Base-by-base conservation (phyloP, 2,329 filamentous ascomycete genomes). In the Sordariomycetes sp. region DNA sequence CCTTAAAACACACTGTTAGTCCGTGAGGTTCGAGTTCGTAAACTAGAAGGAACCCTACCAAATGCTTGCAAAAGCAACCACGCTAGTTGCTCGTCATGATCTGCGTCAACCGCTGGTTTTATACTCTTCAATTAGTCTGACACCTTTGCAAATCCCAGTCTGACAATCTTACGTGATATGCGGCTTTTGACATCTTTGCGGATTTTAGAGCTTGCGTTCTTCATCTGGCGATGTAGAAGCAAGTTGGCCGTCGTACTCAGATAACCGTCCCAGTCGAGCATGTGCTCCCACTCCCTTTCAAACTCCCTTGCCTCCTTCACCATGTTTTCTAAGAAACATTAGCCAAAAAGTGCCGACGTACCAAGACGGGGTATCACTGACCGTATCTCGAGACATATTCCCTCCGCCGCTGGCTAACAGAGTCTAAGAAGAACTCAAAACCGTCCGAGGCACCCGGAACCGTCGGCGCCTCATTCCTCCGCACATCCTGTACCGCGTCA, bases 11-110 rank as follows among this genome's bases (percentile, higher is more conserved):
- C 15, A 42, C 12, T 42, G 36, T 42, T 42, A 42, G 3, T 15
- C 3, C 12, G 10, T 4, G 15, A 42, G 15, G 12, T 42, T 10
- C 15, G 36, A 3, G 17, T 7, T 3, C 36, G 8, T 32, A 42
- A 4, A 42, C 4, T 2, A 42, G 36, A 12, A 42, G 15, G 17
- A n/a, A 15, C 5, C 36, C 12, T 42, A 57, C 55, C 55, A 2
- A 48, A 25, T n/a, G 48, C 32, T 52, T 70, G 69, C 0, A 70
- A 62, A 1, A 71, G 61, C 58, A 68, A 63, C 4, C 65, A 63
- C 2, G 66, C 67, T 4, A 22, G 58, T 20, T 64, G 61, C 17
- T 59, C 42, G 7, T 55, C 5, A 60, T 52, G 1, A 62, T 57
- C 4, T 58, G 60, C 12, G 48, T 39, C 24, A 15, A 55, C 53